phyloP scores from a whole-genome alignment of 176 grass and related monocot species.

The Musa itinerans region DNA sequence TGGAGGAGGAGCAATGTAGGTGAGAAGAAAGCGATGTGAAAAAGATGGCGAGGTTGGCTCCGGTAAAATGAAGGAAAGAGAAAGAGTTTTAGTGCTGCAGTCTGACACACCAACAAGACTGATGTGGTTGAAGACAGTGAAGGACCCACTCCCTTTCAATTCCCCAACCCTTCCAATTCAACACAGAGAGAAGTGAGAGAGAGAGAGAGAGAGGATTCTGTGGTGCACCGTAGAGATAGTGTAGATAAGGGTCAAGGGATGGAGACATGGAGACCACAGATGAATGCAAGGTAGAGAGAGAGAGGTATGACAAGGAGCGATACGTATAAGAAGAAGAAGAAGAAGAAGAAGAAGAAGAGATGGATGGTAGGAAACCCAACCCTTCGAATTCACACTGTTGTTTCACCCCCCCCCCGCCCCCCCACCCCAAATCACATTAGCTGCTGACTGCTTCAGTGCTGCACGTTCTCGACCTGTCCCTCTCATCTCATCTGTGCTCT shows the following conservation, averaged over 20 bases:
- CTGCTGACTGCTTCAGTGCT: neutral
- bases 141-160: neutral
- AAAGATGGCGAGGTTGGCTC: neutral
- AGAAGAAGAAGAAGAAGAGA: neutral
- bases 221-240: too few relatives aligned
- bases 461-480: neutral
- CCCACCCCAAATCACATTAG: neutral
- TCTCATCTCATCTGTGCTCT: neutral
- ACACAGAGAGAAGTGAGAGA: too few relatives aligned
- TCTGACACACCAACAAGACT: conserved; percentile 3
- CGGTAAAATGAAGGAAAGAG: neutral
- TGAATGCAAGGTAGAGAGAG: neutral
- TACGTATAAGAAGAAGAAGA: neutral
- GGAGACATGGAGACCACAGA: neutral
- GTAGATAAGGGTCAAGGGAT: too few relatives aligned
- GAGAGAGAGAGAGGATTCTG: too few relatives aligned
- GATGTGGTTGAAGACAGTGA: neutral
- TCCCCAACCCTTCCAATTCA: neutral
- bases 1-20: neutral
- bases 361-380: conserved; percentile 5
- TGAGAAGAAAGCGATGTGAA: neutral
- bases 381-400: neutral
- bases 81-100: neutral
- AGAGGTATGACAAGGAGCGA: neutral
- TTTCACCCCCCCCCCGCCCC: neutral